Base-by-base conservation (phyloP, 306 rosid genomes). In the Cicer yamashitae region DNA sequence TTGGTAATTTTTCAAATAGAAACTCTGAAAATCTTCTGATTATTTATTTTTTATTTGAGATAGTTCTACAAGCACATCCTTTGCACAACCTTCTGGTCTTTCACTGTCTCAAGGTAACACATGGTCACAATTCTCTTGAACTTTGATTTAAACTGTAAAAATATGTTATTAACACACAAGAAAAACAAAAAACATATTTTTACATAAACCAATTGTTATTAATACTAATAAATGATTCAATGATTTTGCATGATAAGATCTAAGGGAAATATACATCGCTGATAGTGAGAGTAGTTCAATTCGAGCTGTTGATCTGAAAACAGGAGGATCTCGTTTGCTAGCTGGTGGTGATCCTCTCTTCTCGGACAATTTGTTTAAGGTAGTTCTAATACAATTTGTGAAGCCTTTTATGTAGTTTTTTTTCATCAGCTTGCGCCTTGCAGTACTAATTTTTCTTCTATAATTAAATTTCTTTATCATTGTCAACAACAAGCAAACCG, bases 281-380 rank as follows among this genome's bases (percentile, higher is more conserved):
- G 98, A 94, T 76, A 94, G 98, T 85, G 98, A 94, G 88, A 94
- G 98, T 84, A 94, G 97, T 87, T 94, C 98, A 60, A 85, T 94
- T 79, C 89, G 98, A 85, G 93, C 84, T 43, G 84, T 91, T 81
- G 84, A 84, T 86, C 75, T 91, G 75, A 87, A 85, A 89, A 87
- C 94, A 47, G 96, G 96, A 82, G 97, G 96, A 81, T 91, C 96
- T 4, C 87, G 85, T 76, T 85, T 94, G 86, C 82, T 94, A 79
- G 97, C 85, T 71, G 98, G 98, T 51, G 98, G 98, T 52, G 98
- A 94, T 66, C 87, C 98, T 51, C 6, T 83, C 69, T 87, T 87
- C 71, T 50, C 98, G 17, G 98, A 91, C 67, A 94, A 94, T 78
- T 83, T 94, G 84, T 94, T 94, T 67, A 90, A 81, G 97, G 97